Evolutionary conservation across 1,284 basidiomycete species (phyloP).

Genomic region (Cyathus olla): DNA sequence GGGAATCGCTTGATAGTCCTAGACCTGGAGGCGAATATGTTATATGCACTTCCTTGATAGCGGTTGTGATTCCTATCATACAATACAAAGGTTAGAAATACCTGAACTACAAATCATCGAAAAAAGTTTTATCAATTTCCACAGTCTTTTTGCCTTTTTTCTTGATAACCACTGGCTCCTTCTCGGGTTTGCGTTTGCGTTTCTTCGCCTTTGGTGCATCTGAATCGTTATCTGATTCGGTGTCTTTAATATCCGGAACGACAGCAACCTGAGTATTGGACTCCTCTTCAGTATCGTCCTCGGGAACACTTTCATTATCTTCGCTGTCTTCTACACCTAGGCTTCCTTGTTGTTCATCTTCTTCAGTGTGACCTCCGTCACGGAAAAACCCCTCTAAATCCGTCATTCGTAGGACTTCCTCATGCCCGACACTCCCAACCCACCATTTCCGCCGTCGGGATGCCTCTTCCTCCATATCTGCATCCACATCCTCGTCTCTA

Average conservation of each 20-base stretch:
- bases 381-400: slow-evolving; percentile 75
- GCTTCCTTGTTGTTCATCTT: slow-evolving; percentile 39
- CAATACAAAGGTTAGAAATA: background rate
- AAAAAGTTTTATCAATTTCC: slow-evolving; percentile 67
- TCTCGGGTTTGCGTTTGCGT: slow-evolving; percentile 67
- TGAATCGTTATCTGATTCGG: slow-evolving; percentile 48
- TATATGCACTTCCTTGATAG: too few relatives aligned
- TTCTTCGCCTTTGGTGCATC: slow-evolving; percentile 56
- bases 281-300: slow-evolving; percentile 20
- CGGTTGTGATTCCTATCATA: too few relatives aligned
- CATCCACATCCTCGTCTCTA: slow-evolving; percentile 46
- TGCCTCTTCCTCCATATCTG: slow-evolving; percentile 42
- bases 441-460: slow-evolving; percentile 60
- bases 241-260: background rate
- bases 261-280: slow-evolving; percentile 9
- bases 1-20: too few relatives aligned
- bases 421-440: slow-evolving; percentile 95
- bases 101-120: slow-evolving; percentile 66
- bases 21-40: too few relatives aligned
- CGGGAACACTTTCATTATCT: slow-evolving; percentile 41
- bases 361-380: slow-evolving; percentile 49
- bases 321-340: slow-evolving; percentile 47
- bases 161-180: slow-evolving; percentile 51
- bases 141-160: slow-evolving; percentile 66
- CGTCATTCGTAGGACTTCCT: slow-evolving; percentile 88